Conservation (phyloP, 495 filamentous ascomycete genomes). For the Neurospora sp. region DNA sequence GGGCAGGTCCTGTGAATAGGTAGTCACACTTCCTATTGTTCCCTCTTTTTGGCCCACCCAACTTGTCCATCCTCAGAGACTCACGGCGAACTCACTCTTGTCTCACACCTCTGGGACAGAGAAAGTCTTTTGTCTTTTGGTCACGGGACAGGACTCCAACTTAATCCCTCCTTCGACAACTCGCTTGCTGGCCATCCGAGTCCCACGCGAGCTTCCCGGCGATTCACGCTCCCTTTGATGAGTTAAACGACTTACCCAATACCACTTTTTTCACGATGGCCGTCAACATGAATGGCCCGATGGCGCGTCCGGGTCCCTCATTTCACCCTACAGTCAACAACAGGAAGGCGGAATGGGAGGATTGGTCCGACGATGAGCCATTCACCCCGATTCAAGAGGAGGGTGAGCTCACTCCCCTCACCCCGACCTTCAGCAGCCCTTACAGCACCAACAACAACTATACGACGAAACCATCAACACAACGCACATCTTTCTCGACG, state of each 20-base stretch:
- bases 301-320: neutral
- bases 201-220: neutral
- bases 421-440: slow-evolving; percentile 7
- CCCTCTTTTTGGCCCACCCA: neutral
- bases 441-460: slow-evolving; percentile 4
- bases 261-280: neutral
- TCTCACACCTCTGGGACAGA: neutral
- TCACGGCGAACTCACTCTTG: neutral
- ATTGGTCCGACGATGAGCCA: slow-evolving; percentile 34
- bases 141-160: neutral
- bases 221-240: neutral
- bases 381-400: slow-evolving; percentile 16
- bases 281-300: slow-evolving; percentile 11
- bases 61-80: neutral
- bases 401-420: slow-evolving; percentile 18
- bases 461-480: slow-evolving; percentile 4
- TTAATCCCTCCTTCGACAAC: neutral
- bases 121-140: neutral
- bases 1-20: neutral
- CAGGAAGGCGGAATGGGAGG: slow-evolving; percentile 38
- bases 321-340: slow-evolving; percentile 1
- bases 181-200: neutral
- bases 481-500: slow-evolving; percentile 9
- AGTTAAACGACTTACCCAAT: neutral
- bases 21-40: neutral